These are phyloP conservation scores for Fragaria iinumae DNA, from an alignment of 306 rosid species.

Conservation along the genomic window DNA sequence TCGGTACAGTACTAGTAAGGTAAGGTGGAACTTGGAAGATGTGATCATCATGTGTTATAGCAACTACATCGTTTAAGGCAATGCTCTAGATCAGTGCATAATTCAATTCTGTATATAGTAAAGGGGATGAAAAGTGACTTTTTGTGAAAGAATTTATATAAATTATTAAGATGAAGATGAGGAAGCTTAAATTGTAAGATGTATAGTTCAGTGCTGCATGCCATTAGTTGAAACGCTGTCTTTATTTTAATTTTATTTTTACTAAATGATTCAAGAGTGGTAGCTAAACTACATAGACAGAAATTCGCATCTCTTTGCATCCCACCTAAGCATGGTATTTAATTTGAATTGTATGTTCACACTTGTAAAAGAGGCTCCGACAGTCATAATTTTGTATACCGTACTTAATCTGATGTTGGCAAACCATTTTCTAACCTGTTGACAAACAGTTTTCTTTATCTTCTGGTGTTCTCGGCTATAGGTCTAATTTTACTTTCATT, in stretches of 20 bases:
- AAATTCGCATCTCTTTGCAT: not conserved
- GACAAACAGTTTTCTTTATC: not conserved
- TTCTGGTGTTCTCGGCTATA: not conserved
- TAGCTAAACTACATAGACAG: not conserved
- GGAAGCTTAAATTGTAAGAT: not conserved
- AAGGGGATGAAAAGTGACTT: not conserved
- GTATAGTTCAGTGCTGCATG: not conserved
- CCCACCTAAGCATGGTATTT: not conserved
- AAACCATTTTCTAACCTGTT: not conserved
- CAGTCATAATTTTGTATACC: not conserved
- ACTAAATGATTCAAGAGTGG: not conserved
- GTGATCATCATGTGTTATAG: not conserved
- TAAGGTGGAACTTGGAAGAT: conserved; percentile 5
- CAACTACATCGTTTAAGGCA: not conserved
- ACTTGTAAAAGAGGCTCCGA: not conserved
- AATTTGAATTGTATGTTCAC: not conserved
- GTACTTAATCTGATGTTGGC: not conserved
- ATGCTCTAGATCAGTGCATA: not conserved
- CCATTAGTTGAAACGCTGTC: too few relatives aligned
- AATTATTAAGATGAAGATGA: not conserved
- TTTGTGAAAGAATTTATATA: not conserved
- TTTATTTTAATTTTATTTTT: not conserved
- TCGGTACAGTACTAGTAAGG: not conserved
- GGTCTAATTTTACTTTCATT: not conserved
- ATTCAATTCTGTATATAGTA: not conserved